phyloP scores from a whole-genome alignment of 305 asterid genomes.

The Solanum hybrid region DNA sequence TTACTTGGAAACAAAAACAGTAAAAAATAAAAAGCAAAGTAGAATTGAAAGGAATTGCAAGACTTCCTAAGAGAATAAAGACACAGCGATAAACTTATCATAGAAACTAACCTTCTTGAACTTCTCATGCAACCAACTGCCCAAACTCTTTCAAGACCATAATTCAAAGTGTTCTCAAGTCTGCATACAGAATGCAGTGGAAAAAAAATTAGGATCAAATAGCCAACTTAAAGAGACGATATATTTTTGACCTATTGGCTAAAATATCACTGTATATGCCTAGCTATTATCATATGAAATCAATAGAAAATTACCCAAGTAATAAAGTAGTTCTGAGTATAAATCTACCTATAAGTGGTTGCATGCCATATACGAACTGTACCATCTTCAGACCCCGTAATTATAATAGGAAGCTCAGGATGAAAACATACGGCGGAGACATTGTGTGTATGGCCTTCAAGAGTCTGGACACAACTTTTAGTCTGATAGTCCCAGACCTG shows the following conservation, averaged over 20 bases:
- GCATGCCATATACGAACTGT: slow-evolving; percentile 99
- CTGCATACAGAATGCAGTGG: slow-evolving; percentile 35
- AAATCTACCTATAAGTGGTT: slow-evolving; percentile 78
- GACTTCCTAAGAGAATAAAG: background rate
- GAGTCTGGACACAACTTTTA: slow-evolving; percentile 93
- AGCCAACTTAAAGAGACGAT: background rate
- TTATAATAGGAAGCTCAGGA: slow-evolving; percentile 95
- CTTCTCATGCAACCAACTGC: slow-evolving; percentile 84
- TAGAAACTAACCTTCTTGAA: slow-evolving; percentile 67
- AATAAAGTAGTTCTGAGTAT: background rate
- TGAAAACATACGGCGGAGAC: slow-evolving; percentile 98
- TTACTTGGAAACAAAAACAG: background rate
- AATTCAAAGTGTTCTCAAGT: slow-evolving; percentile 90
- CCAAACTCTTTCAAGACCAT: slow-evolving; percentile 99
- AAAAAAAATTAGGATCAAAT: background rate
- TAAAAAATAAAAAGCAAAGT: background rate
- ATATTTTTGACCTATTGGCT: background rate
- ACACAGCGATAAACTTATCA: background rate
- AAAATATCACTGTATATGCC: background rate
- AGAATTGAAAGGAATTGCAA: background rate
- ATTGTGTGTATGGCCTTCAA: slow-evolving; percentile 98
- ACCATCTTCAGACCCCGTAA: slow-evolving; percentile 98
- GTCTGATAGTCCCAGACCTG: slow-evolving; percentile 99
- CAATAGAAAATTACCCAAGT: background rate
- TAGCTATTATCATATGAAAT: background rate